phyloP scores from a whole-genome alignment of 164 flowering plant species.

The Nymphaea thermarum region DNA sequence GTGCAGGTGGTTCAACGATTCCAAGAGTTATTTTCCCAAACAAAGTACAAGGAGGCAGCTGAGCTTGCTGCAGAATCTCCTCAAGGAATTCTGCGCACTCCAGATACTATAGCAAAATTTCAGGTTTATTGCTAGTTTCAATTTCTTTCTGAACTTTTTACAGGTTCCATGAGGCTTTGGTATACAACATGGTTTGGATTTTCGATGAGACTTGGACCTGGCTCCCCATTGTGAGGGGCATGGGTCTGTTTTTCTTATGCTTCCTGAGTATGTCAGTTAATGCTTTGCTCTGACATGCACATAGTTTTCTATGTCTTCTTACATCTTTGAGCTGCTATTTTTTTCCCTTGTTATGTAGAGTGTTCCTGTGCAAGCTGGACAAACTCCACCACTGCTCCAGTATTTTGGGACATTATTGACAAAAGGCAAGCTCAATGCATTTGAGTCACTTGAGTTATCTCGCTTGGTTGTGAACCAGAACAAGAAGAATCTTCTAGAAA shows the following conservation, averaged over 20 bases:
- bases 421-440: slow-evolving; percentile 92
- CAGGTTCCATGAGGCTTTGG: no score
- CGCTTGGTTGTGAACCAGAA: slow-evolving; percentile 98
- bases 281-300: no score
- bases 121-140: slow-evolving; percentile 39
- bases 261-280: no score
- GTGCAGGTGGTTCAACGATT: slow-evolving; percentile 98
- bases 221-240: no score
- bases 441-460: slow-evolving; percentile 94
- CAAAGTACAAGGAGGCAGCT: slow-evolving; percentile 98
- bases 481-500: slow-evolving; percentile 91
- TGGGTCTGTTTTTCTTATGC: no score
- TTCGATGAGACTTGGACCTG: no score
- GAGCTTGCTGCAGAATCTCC: slow-evolving; percentile 99
- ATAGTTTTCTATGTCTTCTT: no score
- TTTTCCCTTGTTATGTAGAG: slow-evolving; percentile 40
- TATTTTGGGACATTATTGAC: slow-evolving; percentile 96
- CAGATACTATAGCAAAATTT: slow-evolving; percentile 98
- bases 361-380: slow-evolving; percentile 98
- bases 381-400: slow-evolving; percentile 94
- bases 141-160: no score
- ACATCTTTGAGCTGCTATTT: no score
- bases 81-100: slow-evolving; percentile 92
- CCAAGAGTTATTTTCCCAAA: slow-evolving; percentile 95
- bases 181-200: no score